Percentiles rank a stretch among this genome's conserved stretches.
Evolutionary conservation across 495 filamentous ascomycete genomes (phyloP).

Genomic region (Neurospora intermedia): DNA sequence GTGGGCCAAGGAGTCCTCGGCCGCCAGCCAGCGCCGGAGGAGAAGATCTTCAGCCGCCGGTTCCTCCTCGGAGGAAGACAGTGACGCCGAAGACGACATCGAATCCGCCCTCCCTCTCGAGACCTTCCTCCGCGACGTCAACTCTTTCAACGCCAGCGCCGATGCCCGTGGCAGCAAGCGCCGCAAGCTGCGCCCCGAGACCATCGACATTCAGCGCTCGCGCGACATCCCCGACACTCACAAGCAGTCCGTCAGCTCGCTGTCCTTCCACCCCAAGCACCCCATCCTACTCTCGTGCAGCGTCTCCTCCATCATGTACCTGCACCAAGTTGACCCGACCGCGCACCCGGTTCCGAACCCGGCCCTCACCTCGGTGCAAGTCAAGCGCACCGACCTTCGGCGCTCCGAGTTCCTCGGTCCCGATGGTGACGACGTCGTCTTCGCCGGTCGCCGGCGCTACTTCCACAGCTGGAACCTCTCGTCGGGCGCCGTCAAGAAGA

Average conservation of each 20-base stretch:
- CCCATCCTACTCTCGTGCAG: constrained; percentile 85
- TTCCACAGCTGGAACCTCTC: constrained; percentile 90
- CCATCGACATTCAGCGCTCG: constrained; percentile 67
- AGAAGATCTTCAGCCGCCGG: constrained; percentile 37
- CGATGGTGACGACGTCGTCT: constrained; percentile 57
- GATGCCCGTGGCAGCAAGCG: constrained; percentile 33
- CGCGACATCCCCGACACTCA: constrained; percentile 40
- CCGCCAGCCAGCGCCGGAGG: constrained; percentile 44
- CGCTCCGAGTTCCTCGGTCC: constrained; percentile 64
- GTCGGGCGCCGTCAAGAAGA: constrained; percentile 69
- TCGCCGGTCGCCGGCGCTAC: constrained; percentile 76
- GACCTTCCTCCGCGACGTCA: constrained; percentile 60
- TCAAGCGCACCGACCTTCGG: constrained; percentile 67
- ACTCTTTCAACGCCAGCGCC: constrained; percentile 35
- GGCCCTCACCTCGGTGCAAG: constrained; percentile 76
- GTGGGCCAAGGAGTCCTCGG: constrained; percentile 52
- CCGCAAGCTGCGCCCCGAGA: constrained; percentile 67
- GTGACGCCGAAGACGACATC: constrained; percentile 48
- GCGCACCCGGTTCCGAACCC: constrained; percentile 69
- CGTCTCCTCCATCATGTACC: constrained; percentile 67
- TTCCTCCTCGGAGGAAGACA: constrained; percentile 48
- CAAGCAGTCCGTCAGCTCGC: constrained; percentile 68
- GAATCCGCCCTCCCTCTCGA: constrained; percentile 66
- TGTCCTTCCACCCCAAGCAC: constrained; percentile 79
- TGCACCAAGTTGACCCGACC: constrained; percentile 76